Percentiles rank a stretch among this genome's conserved stretches.
phyloP scores from a whole-genome alignment of 192 early-diverging fungal genomes.

The Coemansia sp. region DNA sequence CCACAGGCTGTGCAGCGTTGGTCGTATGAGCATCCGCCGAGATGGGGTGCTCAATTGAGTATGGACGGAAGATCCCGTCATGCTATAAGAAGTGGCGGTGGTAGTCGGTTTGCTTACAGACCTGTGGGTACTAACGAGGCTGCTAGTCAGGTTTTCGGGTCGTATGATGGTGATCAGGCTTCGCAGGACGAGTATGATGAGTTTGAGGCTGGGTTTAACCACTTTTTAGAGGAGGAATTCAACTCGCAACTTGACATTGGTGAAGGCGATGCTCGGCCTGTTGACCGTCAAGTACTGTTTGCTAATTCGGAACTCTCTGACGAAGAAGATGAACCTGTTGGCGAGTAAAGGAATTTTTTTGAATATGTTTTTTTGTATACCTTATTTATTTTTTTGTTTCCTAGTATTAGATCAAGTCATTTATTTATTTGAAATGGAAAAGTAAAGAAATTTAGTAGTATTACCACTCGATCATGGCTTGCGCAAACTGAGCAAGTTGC shows the following conservation, averaged over 20 bases:
- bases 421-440: not conserved
- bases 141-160: conserved; percentile 22
- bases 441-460: not conserved
- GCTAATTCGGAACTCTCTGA: conserved; percentile 52
- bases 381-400: not conserved
- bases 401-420: not conserved
- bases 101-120: conserved; percentile 33
- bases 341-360: not conserved
- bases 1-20: conserved; percentile 46
- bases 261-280: conserved; percentile 35
- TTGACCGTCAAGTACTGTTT: conserved; percentile 52
- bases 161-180: conserved; percentile 6
- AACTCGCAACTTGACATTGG: conserved; percentile 8
- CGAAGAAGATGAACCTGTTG: conserved; percentile 29
- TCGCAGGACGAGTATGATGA: conserved; percentile 48
- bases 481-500: conserved; percentile 64
- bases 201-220: conserved; percentile 54
- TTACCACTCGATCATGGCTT: conserved; percentile 46
- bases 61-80: conserved; percentile 40
- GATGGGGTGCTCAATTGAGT: conserved; percentile 42
- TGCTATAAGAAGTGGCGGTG: conserved; percentile 23
- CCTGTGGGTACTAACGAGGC: conserved; percentile 42
- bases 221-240: conserved; percentile 46
- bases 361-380: not conserved
- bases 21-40: conserved; percentile 56